Evolutionary conservation across 2,329 filamentous ascomycete genomes (phyloP), one percentile per base, ranked within the genome.

Genomic region (Amylocarpus encephaloides): DNA sequence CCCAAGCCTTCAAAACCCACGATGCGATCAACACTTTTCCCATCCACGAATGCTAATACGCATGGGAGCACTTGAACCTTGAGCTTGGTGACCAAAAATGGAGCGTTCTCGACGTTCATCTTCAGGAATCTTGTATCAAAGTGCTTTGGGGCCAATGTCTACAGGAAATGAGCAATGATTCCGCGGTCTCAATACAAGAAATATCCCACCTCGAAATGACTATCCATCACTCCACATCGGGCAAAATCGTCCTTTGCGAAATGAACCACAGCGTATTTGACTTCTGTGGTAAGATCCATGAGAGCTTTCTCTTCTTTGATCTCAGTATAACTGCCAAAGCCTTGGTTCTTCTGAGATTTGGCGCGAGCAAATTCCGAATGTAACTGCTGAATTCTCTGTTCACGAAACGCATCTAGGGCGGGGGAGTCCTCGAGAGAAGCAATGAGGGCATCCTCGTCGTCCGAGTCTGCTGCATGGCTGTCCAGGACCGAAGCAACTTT

Each of bases 51-150:
- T 3, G 73, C 71, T 45, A 81, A 71, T 15, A 82, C 75, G 59
- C 78, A 82, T 4, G 78, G 78, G 38, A 82, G 64, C 2, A 81
- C 76, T 58, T 80, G 72, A 15, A 82, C 68, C 34, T 76, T 77
- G 29, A 82, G 64, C 59, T 77, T 79, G 3, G 75, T 74, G 22
- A 80, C 77, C 46, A 82, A 64, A 52, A 80, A 82, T 1, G 78
- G 77, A 5, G 76, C 76, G 52, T 81, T 79, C 49, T 80, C 77
- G 32, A 81, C 78, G 54, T 78, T 76, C 61, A 81, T 79, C 53
- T 71, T 73, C 15, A 80, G 64, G 48, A 82, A 76, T 15, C 78
- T 68, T 2, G 78, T 79, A 58, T 81, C 78, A 54, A 78, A 78
- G 60, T 82, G 78, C 51, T 76, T 77, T 15, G 71, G 70, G 1